Evolutionary conservation across 148 eudicot genomes (phyloP), one percentile per base, ranked within the genome.

Genomic region (Vaccinium myrtillus): DNA sequence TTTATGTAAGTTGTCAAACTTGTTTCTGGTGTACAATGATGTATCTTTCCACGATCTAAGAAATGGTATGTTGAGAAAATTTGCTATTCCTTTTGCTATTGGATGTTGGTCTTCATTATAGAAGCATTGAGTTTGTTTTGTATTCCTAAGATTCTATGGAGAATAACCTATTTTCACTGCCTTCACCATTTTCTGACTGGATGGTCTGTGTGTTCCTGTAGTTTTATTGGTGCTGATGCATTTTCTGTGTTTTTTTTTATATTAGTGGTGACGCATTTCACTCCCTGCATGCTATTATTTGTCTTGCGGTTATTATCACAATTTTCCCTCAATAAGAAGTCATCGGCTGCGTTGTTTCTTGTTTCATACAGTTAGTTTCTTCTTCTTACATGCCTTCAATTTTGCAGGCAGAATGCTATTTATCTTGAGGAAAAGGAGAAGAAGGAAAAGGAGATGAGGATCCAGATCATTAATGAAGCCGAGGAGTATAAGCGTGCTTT

Each of bases 391-490:
- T 61, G 16, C 13, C 15, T 63, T 49, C 14, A 15, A 65, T 80
- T 50, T 50, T 87, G 74, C 80, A 93, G 98, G 53, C 95, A 93
- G 88, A 95, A 95, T 86, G 93, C 91, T 16, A 90, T 93, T 77
- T 90, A 90, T 82, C 97, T 95, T 0, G 95, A 92, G 87, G 93
- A 91, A 82, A 95, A 95, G 86, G 98, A 95, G 87, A 92, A 92
- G 81, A 83, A 27, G 83, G 98, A 95, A 88, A 95, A 92, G 87
- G 95, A 95, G 84, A 84, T 89, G 90, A 83, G 97, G 76, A 87
- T 82, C 63, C 93, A 95, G 87, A 93, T 93, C 77, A 82, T 95
- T 63, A 83, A 87, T 6, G 98, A 95, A 90, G 98, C 97, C 21
- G 94, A 95, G 9, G 95, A 94, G 75, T 95, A 83, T 83, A 95